Base-by-base conservation (phyloP, 306 rosid species). In the Fragaria nilgerrensis region DNA sequence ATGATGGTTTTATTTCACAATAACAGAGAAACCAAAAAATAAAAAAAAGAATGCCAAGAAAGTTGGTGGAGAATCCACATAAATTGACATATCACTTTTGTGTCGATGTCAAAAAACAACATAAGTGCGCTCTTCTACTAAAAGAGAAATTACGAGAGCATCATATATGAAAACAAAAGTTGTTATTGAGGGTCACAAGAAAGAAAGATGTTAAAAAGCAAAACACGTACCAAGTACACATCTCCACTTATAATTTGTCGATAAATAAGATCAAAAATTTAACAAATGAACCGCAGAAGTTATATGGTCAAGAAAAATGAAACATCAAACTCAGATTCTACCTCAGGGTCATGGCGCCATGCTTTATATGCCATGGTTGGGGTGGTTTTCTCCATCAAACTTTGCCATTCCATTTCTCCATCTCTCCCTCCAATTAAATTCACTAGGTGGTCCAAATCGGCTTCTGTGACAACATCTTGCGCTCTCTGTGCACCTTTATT, bases 261-360 rank as follows among this genome's bases (percentile, higher is more conserved):
- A 45, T 34, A 73, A 56, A 27, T 14, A 17, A 58, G 19, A 43
- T 41, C 16, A 16, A 62, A 64, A 25, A 29, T 65, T 45, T 61
- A 68, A 52, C 75, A 58, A 58, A 74, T 74, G n/a, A 83, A 74
- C 52, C 73, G 77, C 50, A 81, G 58, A 73, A 22, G 6, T 17
- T 16, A 75, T 69, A 25, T 36, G 7, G 67, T 58, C 62, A 61
- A 27, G 19, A 29, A 59, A 45, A 59, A 7, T 64, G 12, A 62
- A 62, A 79, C 68, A 20, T 63, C 32, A 87, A 85, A 66, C 49
- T 67, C 56, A 32, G 68, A 67, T 78, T 71, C 83, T 74, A 95
- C 98, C 97, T 89, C 96, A 64, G 97, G 97, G 58, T 96, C 98
- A 85, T 87, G 91, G 76, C 97, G 97, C 99, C 98, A 96, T 48